Base-by-base conservation (phyloP, 2,329 filamentous ascomycete species). In the Aspergillus udagawae region DNA sequence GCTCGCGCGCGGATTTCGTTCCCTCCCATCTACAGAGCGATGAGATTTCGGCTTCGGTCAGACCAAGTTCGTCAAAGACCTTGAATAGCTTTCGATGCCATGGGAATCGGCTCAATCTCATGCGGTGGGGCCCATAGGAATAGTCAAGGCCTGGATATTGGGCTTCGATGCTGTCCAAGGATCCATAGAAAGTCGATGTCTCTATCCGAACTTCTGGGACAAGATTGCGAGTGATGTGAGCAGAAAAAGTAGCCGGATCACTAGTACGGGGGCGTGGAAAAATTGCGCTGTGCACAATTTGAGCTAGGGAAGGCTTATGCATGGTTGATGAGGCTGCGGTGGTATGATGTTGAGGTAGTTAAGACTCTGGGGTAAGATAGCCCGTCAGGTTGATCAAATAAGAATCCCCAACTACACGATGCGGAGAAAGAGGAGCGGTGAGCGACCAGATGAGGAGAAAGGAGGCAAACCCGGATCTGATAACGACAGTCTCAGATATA, bases 141-240 rank as follows among this genome's bases (percentile, higher is more conserved):
- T 88, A 88, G 75, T 88, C 85, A 49, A 87, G 77, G 35, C 85
- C 85, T 0, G 85, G 85, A 65, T 88, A 87, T 58, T 85, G 83
- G 51, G 85, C 84, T 75, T 87, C 85, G 59, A 86, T 79, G 65
- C 81, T 84, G 75, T 86, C 84, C 49, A 86, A 77, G 44, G 82
- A 79, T 65, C 85, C 85, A 73, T 87, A 87, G 75, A 86, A 88
- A 52, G 79, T 82, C 54, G 81, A 80, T 1, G 84, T 86, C 71
- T 88, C 85, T 62, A 84, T 78, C 58, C 85, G 83, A 53, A 88
- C 84, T 75, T 88, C 85, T 38, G 83, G 83, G 23, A 87, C 83
- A 45, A 88, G 79, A 67, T 87, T 82, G 51, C 83, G 80, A 59
- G 80, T 80, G 59, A 87, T 80, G 65, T 86, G 83, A 20, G 79